phyloP scores from a whole-genome alignment of 768 basidiomycete genomes.

The Amanita rimosa region DNA sequence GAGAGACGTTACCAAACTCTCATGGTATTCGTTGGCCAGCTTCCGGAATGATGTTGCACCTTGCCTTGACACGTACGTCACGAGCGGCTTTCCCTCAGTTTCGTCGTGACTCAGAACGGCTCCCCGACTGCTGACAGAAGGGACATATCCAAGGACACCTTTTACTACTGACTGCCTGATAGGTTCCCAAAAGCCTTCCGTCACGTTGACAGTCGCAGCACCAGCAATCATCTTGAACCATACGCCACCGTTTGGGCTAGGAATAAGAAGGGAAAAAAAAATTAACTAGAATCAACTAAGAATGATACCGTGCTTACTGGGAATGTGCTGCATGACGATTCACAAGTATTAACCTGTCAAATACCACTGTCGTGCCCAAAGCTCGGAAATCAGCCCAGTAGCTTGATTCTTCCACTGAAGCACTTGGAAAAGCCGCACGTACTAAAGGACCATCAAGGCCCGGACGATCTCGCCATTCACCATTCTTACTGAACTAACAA shows the following conservation, averaged over 20 bases:
- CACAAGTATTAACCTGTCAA: slow-evolving; percentile 48
- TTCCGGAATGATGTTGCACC: slow-evolving; percentile 18
- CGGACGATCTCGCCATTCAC: slow-evolving; percentile 48
- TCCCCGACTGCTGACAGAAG: slow-evolving; percentile 11
- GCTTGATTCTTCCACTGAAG: slow-evolving; percentile 42
- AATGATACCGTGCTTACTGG: slow-evolving; percentile 17
- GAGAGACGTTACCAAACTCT: slow-evolving; percentile 34
- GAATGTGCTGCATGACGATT: slow-evolving; percentile 54
- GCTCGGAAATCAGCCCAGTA: slow-evolving; percentile 54
- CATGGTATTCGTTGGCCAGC: slow-evolving; percentile 36
- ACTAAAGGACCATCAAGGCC: slow-evolving; percentile 54
- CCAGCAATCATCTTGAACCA: slow-evolving; percentile 28
- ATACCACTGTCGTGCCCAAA: slow-evolving; percentile 38
- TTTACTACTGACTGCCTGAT: slow-evolving; percentile 18
- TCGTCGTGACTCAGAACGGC: slow-evolving; percentile 9
- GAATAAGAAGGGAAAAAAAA: slow-evolving; percentile 2
- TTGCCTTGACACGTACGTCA: slow-evolving; percentile 57
- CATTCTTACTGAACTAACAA: slow-evolving; percentile 13
- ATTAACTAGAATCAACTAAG: slow-evolving; percentile 8
- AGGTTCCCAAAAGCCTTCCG: slow-evolving; percentile 23
- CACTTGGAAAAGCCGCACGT: slow-evolving; percentile 49
- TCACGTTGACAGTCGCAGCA: slow-evolving; percentile 18
- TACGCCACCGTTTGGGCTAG: slow-evolving; percentile 15
- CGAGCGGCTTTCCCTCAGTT: slow-evolving; percentile 14
- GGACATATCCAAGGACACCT: slow-evolving; percentile 22